Evolutionary conservation across 2,329 filamentous ascomycete species (phyloP).

Genomic region (Hypoxylon sp.): DNA sequence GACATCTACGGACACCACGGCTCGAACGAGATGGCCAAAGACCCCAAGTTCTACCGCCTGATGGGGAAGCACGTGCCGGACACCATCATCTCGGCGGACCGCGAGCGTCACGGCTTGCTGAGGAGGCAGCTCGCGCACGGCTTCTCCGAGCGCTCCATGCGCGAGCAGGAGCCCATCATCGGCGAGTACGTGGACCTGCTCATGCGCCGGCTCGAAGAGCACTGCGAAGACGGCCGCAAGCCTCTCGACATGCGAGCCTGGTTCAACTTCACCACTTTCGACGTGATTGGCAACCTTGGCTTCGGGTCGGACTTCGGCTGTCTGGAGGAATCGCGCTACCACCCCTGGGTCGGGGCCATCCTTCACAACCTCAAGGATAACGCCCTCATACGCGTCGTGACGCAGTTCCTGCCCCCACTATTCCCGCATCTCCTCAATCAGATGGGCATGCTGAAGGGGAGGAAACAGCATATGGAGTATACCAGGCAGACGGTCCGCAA

Average conservation of each 20-base stretch:
- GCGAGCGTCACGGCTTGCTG: conserved; percentile 15
- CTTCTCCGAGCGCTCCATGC: conserved; percentile 34
- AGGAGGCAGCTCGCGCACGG: neutral
- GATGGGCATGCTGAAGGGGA: conserved; percentile 19
- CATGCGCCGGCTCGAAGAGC: conserved; percentile 32
- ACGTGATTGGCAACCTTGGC: conserved; percentile 46
- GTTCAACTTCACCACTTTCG: conserved; percentile 49
- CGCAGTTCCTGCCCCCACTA: conserved; percentile 34
- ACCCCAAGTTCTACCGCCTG: conserved; percentile 3
- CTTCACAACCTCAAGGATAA: neutral
- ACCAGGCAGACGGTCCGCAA: conserved; percentile 29
- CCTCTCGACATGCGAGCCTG: conserved; percentile 44
- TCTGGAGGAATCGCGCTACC: conserved; percentile 7
- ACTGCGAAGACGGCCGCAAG: conserved; percentile 37
- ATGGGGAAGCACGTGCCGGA: neutral
- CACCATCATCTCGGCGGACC: neutral
- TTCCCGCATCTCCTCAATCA: conserved; percentile 20
- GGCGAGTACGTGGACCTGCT: conserved; percentile 42
- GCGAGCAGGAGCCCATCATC: conserved; percentile 44
- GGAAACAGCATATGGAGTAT: conserved; percentile 23
- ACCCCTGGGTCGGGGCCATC: conserved; percentile 34
- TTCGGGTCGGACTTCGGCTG: conserved; percentile 30
- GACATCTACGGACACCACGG: conserved; percentile 54
- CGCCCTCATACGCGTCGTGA: conserved; percentile 4
- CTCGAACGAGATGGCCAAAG: conserved; percentile 44